Percentiles rank a stretch among this genome's conserved stretches.
Conservation (phyloP, 495 filamentous ascomycete genomes). For the Choiromyces venosus region DNA sequence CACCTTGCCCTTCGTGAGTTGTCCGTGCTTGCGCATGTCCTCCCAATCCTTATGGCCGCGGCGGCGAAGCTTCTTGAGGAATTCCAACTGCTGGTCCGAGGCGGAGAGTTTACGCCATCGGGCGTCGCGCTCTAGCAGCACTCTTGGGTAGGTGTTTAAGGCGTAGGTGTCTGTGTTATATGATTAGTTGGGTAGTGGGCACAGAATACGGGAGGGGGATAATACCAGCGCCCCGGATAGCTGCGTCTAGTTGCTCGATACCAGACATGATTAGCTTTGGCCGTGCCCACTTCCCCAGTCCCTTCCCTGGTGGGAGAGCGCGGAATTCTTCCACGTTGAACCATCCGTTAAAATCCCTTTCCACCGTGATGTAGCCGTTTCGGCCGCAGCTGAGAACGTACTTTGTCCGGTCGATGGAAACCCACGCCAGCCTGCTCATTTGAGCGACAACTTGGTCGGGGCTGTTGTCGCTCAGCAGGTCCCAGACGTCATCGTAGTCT, state of each 20-base stretch:
- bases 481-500: conserved; percentile 81
- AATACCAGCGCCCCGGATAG: conserved; percentile 69
- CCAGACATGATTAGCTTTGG: conserved; percentile 61
- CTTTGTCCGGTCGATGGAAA: conserved; percentile 58
- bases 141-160: conserved; percentile 53
- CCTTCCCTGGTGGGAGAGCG: conserved; percentile 40
- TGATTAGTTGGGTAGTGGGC: neutral
- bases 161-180: conserved; percentile 57
- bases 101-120: conserved; percentile 65
- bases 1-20: conserved; percentile 72
- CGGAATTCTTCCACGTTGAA: conserved; percentile 44
- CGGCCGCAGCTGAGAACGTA: conserved; percentile 59
- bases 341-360: conserved; percentile 44
- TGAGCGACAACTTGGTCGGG: conserved; percentile 70
- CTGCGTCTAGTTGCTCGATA: conserved; percentile 56
- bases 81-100: conserved; percentile 60
- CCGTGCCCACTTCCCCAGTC: conserved; percentile 42
- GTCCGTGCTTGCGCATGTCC: neutral
- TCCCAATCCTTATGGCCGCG: conserved; percentile 44
- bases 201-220: neutral
- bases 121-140: conserved; percentile 54
- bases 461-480: conserved; percentile 76
- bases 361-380: conserved; percentile 60
- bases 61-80: conserved; percentile 63
- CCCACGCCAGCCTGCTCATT: conserved; percentile 73